Base-by-base conservation (phyloP, 208 protist species). In the Trypanosoma avium region DNA sequence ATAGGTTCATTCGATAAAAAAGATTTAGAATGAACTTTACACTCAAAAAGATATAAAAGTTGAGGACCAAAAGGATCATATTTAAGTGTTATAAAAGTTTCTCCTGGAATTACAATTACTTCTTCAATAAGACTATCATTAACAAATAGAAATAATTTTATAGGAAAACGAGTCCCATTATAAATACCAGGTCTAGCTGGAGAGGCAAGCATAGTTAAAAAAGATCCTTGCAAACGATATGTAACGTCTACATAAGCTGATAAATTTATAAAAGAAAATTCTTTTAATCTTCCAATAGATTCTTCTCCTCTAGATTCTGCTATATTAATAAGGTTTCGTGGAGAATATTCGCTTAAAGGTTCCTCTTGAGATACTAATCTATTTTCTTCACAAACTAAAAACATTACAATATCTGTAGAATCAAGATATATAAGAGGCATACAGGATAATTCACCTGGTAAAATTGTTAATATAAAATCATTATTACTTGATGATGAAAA, bases 161-260 rank as follows among this genome's bases (percentile, higher is more conserved):
- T 21, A 7, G 62, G 27, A 33, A 61, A 71, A 19, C 50, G 71
- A 7, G 60, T 77, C 15, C 64, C 57, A 42, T 67, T 68, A 53
- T 61, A 52, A 65, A 67, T 73, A 15, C 40, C 40, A 45, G 56
- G 49, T 22, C 60, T 38, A 6, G 55, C 55, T 26, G 69, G 48
- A 49, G 69, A 21, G 21, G 69, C 24, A 52, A 55, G 45, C 54
- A 65, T 69, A 1, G 69, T 75, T 1, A 70, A 36, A 36, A 58
- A 3, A 26, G 17, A 45, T 17, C 54, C 57, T 35, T 50, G 27
- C 26, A 73, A 57, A 61, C 29, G 58, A 56, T 73, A 73, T n/a
- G 59, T 73, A 4, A 73, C 42, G 56, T 73, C 67, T 27, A 73
- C 61, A 40, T 75, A 64, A 45, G 53, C 55, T 32, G 42, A 22